phyloP scores from a whole-genome alignment of 108 stramenopile genomes.

The Poteriospumella lacustris region DNA sequence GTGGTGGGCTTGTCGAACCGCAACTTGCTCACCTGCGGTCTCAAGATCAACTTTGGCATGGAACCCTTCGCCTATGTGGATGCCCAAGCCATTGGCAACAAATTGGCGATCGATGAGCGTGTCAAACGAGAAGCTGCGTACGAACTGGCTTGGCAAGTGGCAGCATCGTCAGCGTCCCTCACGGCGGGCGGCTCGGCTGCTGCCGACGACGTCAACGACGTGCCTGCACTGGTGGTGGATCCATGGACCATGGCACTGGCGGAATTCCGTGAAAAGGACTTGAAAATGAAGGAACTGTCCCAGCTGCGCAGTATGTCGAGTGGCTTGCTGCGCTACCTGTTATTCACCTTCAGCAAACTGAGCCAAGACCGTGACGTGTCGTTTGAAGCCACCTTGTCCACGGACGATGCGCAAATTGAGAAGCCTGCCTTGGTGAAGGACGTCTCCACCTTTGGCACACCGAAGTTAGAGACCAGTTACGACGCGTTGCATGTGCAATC shows the following conservation, averaged over 20 bases:
- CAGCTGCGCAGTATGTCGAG: slow-evolving; percentile 32
- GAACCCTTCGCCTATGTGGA: slow-evolving; percentile 39
- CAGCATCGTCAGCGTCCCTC: no score
- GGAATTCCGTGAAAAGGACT: slow-evolving; percentile 5
- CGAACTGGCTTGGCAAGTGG: no score
- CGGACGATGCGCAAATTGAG: not conserved
- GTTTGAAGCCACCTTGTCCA: no score
- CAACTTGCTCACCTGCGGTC: slow-evolving; percentile 32
- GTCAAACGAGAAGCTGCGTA: no score
- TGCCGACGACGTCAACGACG: no score
- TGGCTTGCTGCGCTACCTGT: slow-evolving; percentile 37
- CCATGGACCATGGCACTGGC: no score
- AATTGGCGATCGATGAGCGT: no score
- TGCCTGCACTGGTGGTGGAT: no score
- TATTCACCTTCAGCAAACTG: no score
- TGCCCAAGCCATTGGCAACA: not conserved
- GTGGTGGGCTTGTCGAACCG: slow-evolving; percentile 45
- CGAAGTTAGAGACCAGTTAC: not conserved
- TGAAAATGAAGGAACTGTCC: slow-evolving; percentile 32
- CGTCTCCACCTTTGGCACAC: not conserved
- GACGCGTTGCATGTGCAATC: not conserved
- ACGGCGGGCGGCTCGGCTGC: no score
- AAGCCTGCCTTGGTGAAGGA: not conserved
- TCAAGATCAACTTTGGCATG: slow-evolving; percentile 44
- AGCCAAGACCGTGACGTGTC: no score